Conservation (phyloP, 345 rosid genomes). For the Eucalyptus regnans region DNA sequence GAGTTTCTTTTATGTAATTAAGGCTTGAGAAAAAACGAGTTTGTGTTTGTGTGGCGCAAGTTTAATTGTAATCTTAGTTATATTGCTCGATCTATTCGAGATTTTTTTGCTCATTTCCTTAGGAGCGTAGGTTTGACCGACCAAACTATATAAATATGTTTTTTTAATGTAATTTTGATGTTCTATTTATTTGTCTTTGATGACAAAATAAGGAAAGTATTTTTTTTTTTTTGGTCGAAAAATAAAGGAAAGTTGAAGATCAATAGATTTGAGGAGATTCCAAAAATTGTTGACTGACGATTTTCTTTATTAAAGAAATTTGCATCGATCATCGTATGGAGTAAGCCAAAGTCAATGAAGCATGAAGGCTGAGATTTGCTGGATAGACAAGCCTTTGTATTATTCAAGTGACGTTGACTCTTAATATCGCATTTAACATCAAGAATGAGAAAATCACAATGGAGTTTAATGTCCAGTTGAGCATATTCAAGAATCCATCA, state of each 20-base stretch:
- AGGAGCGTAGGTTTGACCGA: not conserved
- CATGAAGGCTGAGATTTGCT: not conserved
- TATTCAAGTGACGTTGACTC: not conserved
- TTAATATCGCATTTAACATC: not conserved
- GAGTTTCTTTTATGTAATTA: not conserved
- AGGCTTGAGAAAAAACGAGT: not conserved
- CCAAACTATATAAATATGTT: not conserved
- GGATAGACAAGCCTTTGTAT: not conserved
- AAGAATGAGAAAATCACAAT: not conserved
- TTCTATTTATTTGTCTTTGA: not conserved
- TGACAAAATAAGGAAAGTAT: not conserved
- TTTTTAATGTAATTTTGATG: not conserved
- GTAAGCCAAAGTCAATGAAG: not conserved
- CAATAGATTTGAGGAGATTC: not conserved
- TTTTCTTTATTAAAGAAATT: not conserved
- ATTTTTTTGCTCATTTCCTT: not conserved
- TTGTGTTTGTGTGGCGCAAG: not conserved
- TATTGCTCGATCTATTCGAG: not conserved
- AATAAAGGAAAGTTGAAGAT: not conserved
- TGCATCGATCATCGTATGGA: not conserved
- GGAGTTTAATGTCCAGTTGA: not conserved
- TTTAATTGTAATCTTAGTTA: not conserved
- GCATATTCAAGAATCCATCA: not conserved
- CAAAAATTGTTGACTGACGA: not conserved
- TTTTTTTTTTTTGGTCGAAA: no score